Evolutionary conservation across 768 basidiomycete genomes (phyloP).

Genomic region (Leucocoprinus birnbaumii): DNA sequence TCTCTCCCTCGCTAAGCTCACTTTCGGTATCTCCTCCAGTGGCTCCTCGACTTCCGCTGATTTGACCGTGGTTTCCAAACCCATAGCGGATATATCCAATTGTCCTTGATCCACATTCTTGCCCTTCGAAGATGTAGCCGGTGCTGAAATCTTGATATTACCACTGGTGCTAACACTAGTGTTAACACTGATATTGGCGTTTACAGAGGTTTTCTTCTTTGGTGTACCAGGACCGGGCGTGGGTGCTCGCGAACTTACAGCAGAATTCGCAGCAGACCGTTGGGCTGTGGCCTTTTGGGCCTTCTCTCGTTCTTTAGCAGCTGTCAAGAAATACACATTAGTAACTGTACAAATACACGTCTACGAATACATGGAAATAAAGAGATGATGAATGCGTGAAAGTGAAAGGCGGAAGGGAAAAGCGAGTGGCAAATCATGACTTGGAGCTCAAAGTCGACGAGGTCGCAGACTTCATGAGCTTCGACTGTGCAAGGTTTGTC

Average conservation of each 20-base stretch:
- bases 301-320: constrained; percentile 79
- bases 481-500: constrained; percentile 34
- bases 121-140: constrained; percentile 40
- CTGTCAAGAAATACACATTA: constrained; percentile 48
- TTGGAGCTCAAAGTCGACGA: constrained; percentile 16
- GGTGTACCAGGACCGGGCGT: constrained; percentile 41
- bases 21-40: constrained; percentile 56
- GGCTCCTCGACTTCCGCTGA: constrained; percentile 31
- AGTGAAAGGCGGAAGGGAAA: constrained; percentile 17
- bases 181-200: constrained; percentile 11
- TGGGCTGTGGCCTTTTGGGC: constrained; percentile 55
- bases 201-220: constrained; percentile 39
- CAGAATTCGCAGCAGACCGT: constrained; percentile 38
- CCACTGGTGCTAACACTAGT: constrained; percentile 20
- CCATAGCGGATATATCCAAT: constrained; percentile 74
- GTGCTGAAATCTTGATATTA: constrained; percentile 33
- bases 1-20: constrained; percentile 74
- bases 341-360: constrained; percentile 30
- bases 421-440: constrained; percentile 11
- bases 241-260: constrained; percentile 41
- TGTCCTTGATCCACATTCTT: constrained; percentile 46
- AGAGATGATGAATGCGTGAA: constrained; percentile 9
- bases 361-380: constrained; percentile 14
- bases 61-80: constrained; percentile 48
- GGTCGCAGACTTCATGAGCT: constrained; percentile 18